Conservation (phyloP, 1,139 yeast genomes). For the Candida sp. region DNA sequence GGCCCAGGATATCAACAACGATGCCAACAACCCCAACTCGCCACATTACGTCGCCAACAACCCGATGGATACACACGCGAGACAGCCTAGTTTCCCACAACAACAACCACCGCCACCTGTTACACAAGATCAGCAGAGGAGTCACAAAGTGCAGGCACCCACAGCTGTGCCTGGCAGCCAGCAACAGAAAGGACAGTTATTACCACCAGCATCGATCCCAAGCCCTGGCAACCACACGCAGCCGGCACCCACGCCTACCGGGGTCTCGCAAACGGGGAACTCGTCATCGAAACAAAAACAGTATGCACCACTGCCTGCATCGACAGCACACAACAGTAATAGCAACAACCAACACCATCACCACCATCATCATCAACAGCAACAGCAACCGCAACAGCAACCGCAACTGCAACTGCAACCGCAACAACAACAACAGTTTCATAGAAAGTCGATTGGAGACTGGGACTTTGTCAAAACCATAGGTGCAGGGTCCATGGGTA, state of each 20-base stretch:
- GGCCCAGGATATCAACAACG: slow-evolving; percentile 1
- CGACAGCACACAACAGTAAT: not conserved
- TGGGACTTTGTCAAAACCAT: slow-evolving; percentile 97
- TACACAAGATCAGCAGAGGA: slow-evolving; percentile 6
- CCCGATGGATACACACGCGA: slow-evolving; percentile 19
- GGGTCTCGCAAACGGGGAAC: slow-evolving; percentile 6
- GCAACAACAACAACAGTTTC: slow-evolving; percentile 58
- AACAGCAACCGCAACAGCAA: slow-evolving; percentile 14
- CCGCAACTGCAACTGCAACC: too few species aligned
- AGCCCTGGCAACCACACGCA: slow-evolving; percentile 21
- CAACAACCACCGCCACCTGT: slow-evolving; percentile 6
- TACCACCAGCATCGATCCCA: slow-evolving; percentile 29
- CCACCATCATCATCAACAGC: slow-evolving; percentile 12
- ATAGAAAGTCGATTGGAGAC: slow-evolving; percentile 91
- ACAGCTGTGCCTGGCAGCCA: slow-evolving; percentile 3
- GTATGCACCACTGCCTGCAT: slow-evolving; percentile 4
- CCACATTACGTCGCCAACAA: slow-evolving; percentile 20
- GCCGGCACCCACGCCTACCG: slow-evolving; percentile 15
- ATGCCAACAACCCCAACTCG: slow-evolving; percentile 11
- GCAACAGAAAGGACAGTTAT: slow-evolving; percentile 18
- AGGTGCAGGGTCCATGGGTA: slow-evolving; percentile 99
- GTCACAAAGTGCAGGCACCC: slow-evolving; percentile 7
- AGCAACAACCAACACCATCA: slow-evolving; percentile 8
- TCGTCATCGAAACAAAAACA: slow-evolving; percentile 4
- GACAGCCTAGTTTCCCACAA: slow-evolving; percentile 25